Percentiles rank a stretch among this genome's conserved stretches.
phyloP scores from a whole-genome alignment of 805 yeast species.

The Starmera pachycereana region DNA sequence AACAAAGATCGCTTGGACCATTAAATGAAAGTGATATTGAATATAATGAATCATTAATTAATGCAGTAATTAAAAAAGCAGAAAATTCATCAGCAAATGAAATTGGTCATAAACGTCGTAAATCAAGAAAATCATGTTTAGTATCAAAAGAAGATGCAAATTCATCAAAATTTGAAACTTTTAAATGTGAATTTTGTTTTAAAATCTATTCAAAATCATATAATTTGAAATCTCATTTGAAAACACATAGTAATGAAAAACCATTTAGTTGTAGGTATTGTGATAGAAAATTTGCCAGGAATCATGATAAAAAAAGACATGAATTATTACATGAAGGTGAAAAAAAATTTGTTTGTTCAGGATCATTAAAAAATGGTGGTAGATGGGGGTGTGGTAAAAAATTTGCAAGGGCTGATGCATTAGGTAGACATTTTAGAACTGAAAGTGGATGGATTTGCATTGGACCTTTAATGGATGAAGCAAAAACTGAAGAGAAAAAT shows the following conservation, averaged over 20 bases:
- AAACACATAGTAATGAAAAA: constrained; percentile 67
- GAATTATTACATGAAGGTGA: constrained; percentile 67
- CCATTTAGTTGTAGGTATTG: constrained; percentile 62
- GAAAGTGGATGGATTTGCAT: constrained; percentile 68
- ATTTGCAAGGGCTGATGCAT: constrained; percentile 71
- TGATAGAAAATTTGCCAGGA: constrained; percentile 60
- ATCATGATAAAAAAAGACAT: constrained; percentile 70
- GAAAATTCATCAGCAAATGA: constrained; percentile 6
- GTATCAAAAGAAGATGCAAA: constrained; percentile 6
- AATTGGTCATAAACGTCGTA: constrained; percentile 4
- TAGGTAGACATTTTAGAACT: constrained; percentile 65
- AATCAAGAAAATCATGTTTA: constrained; percentile 4
- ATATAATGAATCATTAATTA: constrained; percentile 2
- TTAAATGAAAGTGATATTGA: not conserved
- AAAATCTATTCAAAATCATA: constrained; percentile 72
- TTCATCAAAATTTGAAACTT: constrained; percentile 4
- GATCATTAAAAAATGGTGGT: constrained; percentile 45
- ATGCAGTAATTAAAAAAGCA: constrained; percentile 10
- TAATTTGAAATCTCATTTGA: constrained; percentile 66
- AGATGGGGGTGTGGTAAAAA: constrained; percentile 69
- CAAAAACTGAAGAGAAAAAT: constrained; percentile 3
- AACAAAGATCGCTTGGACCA: not conserved
- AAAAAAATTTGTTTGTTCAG: constrained; percentile 60
- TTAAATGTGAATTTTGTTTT: constrained; percentile 57
- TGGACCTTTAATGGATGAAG: constrained; percentile 53